Conservation (phyloP, 139 green algal genomes). For the Chlamydomonas sp. region DNA sequence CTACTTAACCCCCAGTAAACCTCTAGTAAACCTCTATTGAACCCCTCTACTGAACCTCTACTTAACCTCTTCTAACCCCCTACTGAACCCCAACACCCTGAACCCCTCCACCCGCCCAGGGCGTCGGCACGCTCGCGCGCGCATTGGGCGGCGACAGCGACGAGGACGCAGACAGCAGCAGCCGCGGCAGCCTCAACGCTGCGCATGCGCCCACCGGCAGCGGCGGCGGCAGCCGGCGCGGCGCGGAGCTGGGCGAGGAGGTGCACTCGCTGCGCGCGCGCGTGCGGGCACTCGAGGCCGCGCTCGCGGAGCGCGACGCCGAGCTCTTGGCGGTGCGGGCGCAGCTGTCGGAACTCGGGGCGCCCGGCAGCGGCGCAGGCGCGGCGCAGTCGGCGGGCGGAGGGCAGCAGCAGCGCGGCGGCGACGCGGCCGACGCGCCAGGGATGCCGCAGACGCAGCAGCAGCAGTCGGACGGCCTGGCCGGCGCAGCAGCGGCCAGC, state of each 20-base stretch:
- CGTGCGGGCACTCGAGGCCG: slow-evolving; percentile 24
- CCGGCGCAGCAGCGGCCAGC: slow-evolving; percentile 1
- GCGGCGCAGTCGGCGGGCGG: background rate
- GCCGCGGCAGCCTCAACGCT: no score
- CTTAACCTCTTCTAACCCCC: no score
- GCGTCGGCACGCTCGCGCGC: no score
- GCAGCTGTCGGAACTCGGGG: slow-evolving; percentile 26
- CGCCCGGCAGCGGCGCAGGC: slow-evolving; percentile 13
- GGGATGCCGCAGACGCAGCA: slow-evolving; percentile 15
- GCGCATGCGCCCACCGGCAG: no score
- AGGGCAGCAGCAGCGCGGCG: background rate
- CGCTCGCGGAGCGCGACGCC: slow-evolving; percentile 30
- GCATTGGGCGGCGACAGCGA: no score
- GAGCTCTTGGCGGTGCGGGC: slow-evolving; percentile 31
- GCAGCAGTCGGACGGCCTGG: background rate
- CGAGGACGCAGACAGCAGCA: no score
- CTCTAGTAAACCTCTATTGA: no score
- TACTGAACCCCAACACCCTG: no score
- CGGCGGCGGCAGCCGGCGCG: slow-evolving; percentile 8
- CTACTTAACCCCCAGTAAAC: no score
- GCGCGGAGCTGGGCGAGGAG: slow-evolving; percentile 23
- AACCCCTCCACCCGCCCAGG: no score
- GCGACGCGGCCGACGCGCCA: slow-evolving; percentile 8
- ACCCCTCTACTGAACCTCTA: no score
- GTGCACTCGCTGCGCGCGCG: slow-evolving; percentile 16